A percentile compares a stretch with the other conserved stretches of the same genome.
Conservation (phyloP, 1,139 yeast genomes). For the Schizosaccharomyces versatilis region DNA sequence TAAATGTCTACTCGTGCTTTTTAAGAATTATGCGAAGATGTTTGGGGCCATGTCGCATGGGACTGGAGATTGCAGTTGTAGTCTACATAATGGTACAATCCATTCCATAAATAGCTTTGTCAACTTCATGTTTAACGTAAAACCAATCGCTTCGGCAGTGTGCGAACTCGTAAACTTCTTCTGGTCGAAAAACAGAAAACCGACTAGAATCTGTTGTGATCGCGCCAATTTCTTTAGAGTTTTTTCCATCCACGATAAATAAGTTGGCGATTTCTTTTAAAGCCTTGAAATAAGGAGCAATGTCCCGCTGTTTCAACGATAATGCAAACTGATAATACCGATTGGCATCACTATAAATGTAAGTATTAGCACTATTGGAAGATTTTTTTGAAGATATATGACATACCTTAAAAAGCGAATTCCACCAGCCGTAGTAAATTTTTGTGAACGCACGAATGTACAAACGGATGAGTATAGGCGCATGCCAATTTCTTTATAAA, state of each 20-base stretch:
- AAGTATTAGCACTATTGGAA: neutral
- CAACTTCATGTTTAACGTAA: conserved; percentile 53
- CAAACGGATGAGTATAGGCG: conserved; percentile 59
- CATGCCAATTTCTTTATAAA: conserved; percentile 83
- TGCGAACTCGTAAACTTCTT: conserved; percentile 80
- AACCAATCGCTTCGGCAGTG: conserved; percentile 78
- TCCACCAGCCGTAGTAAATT: conserved; percentile 65
- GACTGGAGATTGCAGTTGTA: neutral
- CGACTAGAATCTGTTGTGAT: conserved; percentile 64
- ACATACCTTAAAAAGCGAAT: conserved; percentile 27
- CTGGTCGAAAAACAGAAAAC: conserved; percentile 72
- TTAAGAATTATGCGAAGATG: too few species aligned
- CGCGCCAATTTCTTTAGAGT: conserved; percentile 65
- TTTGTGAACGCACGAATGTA: conserved; percentile 45
- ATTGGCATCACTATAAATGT: conserved; percentile 29
- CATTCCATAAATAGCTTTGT: conserved; percentile 78
- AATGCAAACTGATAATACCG: conserved; percentile 48
- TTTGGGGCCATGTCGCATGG: too few species aligned
- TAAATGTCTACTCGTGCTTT: too few species aligned
- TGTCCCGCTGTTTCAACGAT: conserved; percentile 41
- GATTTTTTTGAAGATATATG: neutral
- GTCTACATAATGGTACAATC: conserved; percentile 21
- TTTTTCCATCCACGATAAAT: conserved; percentile 50
- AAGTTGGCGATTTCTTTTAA: conserved; percentile 67
- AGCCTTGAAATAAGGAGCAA: conserved; percentile 58